Percentiles rank a stretch among this genome's conserved stretches.
Evolutionary conservation across 1,284 basidiomycete species (phyloP).

Genomic region (Rhodotorula sp.): DNA sequence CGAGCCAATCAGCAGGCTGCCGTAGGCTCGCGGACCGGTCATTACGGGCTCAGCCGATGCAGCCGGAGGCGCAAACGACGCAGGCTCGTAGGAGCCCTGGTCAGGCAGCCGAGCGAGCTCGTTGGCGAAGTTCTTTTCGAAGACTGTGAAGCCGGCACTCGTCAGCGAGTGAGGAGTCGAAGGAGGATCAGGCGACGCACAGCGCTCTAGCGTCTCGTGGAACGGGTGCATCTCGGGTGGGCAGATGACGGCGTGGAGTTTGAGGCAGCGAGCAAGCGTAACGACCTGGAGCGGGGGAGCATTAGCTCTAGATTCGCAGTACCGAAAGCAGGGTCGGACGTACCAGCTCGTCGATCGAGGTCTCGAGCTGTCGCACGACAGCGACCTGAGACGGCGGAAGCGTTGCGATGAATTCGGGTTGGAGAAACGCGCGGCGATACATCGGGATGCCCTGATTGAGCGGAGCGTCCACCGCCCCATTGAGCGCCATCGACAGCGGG

Average conservation of each 20-base stretch:
- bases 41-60: not conserved
- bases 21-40: not conserved
- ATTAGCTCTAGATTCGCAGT: not conserved
- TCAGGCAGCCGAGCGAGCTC: slow-evolving; percentile 61
- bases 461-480: slow-evolving; percentile 81
- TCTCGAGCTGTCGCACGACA: slow-evolving; percentile 68
- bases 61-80: not conserved
- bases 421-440: slow-evolving; percentile 77
- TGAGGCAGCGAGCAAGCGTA: slow-evolving; percentile 78
- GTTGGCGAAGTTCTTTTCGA: slow-evolving; percentile 82
- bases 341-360: slow-evolving; percentile 80
- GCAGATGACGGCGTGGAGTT: slow-evolving; percentile 77
- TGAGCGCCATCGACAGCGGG: slow-evolving; percentile 81
- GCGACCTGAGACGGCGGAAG: slow-evolving; percentile 68
- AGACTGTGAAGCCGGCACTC: slow-evolving; percentile 56
- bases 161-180: not conserved
- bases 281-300: slow-evolving; percentile 59
- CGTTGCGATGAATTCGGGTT: slow-evolving; percentile 64
- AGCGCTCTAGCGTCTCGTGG: slow-evolving; percentile 80
- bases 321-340: slow-evolving; percentile 34
- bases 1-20: not conserved
- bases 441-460: slow-evolving; percentile 71
- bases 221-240: slow-evolving; percentile 84
- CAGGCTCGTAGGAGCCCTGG: slow-evolving; percentile 1
- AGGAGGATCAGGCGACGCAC: slow-evolving; percentile 36